These are phyloP conservation scores for Biancaea sappan DNA, from an alignment of 306 rosid genomes.

Conservation along the genomic window DNA sequence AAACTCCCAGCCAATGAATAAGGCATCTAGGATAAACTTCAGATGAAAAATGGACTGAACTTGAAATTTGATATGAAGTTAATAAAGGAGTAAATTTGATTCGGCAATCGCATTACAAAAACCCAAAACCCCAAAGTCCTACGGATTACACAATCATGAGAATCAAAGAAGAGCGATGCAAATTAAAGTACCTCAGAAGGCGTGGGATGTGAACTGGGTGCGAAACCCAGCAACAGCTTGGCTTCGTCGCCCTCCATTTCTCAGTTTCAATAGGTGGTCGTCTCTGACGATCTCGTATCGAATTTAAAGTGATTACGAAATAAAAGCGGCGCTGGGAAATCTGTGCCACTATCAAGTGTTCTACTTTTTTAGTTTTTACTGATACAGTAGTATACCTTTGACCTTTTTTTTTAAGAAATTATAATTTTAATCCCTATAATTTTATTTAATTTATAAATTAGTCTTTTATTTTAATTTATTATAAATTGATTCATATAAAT, in stretches of 20 bases:
- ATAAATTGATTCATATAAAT: no score
- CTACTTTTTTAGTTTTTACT: no score
- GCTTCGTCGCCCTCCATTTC: slow-evolving; percentile 64
- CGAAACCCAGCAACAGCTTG: slow-evolving; percentile 60
- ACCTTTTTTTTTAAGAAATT: no score
- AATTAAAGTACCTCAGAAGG: slow-evolving; percentile 43
- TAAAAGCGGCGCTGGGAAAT: no score
- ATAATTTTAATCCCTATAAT: no score
- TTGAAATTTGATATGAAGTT: slow-evolving; percentile 29
- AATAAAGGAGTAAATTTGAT: slow-evolving; percentile 8
- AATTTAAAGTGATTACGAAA: no score
- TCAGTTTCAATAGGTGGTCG: no score
- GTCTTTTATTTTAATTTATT: no score
- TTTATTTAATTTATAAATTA: no score
- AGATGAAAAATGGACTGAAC: background rate
- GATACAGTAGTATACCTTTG: no score
- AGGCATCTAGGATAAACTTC: background rate
- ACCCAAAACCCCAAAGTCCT: slow-evolving; percentile 25
- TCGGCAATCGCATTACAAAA: background rate
- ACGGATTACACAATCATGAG: background rate
- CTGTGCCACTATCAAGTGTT: no score
- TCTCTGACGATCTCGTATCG: no score
- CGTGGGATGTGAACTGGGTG: slow-evolving; percentile 58
- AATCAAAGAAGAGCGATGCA: background rate
- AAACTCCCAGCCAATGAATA: background rate